These are phyloP conservation scores for Phyllosticta citrichinensis DNA, from an alignment of 2,329 filamentous ascomycete species.

Conservation along the genomic window DNA sequence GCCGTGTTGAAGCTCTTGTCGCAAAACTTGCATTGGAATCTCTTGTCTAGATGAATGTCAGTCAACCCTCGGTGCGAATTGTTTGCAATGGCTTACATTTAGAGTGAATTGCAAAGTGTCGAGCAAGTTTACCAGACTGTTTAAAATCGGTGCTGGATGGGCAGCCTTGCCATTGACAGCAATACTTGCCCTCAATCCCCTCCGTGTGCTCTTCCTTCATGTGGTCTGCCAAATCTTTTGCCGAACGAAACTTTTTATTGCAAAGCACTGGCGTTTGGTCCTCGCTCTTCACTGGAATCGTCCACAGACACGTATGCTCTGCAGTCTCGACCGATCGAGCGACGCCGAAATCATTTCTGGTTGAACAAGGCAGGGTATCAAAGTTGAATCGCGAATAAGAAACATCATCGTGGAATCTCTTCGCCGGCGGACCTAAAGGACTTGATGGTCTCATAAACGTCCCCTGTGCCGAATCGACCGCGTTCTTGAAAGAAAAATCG, in stretches of 20 bases:
- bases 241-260: slow-evolving; percentile 4
- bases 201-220: slow-evolving; percentile 9
- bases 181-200: slow-evolving; percentile 6
- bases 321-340: background rate
- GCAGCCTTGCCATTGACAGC: slow-evolving; percentile 25
- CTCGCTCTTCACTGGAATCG: background rate
- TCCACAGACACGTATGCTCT: slow-evolving; percentile 5
- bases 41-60: slow-evolving; percentile 18
- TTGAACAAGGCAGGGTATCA: background rate
- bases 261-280: background rate
- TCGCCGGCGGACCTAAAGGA: background rate
- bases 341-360: background rate
- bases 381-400: background rate
- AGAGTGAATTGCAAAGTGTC: slow-evolving; percentile 28
- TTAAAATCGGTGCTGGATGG: slow-evolving; percentile 29
- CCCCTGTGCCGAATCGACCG: background rate
- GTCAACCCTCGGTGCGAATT: background rate
- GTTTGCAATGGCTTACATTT: slow-evolving; percentile 13
- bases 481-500: background rate
- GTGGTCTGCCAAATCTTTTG: slow-evolving; percentile 9
- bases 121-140: slow-evolving; percentile 28
- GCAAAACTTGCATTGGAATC: slow-evolving; percentile 28
- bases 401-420: background rate
- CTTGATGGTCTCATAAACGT: background rate
- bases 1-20: slow-evolving; percentile 30